Conservation (phyloP, 225 moss, liverwort and hornwort genomes). For the Ulota crispa region DNA sequence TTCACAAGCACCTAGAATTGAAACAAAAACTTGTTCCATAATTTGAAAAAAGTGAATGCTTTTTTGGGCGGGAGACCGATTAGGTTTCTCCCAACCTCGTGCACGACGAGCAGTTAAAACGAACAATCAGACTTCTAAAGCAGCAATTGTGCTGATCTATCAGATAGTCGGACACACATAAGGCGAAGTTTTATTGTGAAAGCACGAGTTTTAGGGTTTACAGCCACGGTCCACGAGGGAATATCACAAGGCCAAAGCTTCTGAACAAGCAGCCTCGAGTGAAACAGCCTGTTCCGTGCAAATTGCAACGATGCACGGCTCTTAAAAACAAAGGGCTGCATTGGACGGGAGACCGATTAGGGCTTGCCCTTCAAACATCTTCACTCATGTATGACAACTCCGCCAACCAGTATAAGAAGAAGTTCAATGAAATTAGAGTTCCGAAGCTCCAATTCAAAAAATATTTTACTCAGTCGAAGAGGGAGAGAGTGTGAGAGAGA, state of each 20-base stretch:
- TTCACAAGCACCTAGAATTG: background rate
- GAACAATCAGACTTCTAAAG: background rate
- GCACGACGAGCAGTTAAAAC: background rate
- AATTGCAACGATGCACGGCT: background rate
- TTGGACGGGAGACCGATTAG: conserved; percentile 23
- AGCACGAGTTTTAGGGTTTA: background rate
- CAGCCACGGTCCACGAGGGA: conserved; percentile 45
- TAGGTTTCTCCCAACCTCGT: background rate
- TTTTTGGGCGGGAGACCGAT: background rate
- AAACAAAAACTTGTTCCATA: background rate
- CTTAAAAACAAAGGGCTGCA: background rate
- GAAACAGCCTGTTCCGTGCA: background rate
- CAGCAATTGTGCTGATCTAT: background rate
- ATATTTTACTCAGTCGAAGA: background rate
- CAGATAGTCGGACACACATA: background rate
- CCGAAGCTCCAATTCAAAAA: background rate
- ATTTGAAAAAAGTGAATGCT: background rate
- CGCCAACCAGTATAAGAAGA: background rate
- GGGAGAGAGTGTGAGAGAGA: background rate
- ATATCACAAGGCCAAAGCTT: background rate
- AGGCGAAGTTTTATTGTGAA: background rate
- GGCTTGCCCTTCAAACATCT: background rate
- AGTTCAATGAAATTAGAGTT: background rate
- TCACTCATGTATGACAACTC: background rate
- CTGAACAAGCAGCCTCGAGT: background rate